These are phyloP conservation scores for Austroboletus eburneus DNA, from an alignment of 768 basidiomycete genomes.

Conservation along the genomic window DNA sequence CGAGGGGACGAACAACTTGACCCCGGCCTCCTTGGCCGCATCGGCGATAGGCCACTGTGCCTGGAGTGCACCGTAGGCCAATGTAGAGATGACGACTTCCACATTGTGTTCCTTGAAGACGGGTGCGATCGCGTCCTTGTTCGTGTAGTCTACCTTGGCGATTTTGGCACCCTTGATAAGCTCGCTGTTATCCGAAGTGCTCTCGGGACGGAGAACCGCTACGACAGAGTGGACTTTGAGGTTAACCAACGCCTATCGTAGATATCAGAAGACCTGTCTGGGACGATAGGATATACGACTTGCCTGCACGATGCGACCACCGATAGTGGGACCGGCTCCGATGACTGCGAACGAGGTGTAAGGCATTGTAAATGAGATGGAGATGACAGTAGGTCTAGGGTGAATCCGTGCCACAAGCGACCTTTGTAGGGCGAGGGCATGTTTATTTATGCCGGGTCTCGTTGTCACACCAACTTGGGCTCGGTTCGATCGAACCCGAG, in stretches of 20 bases:
- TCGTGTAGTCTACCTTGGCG: conserved; percentile 26
- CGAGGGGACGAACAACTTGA: conserved; percentile 38
- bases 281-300: background rate
- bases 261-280: background rate
- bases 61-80: conserved; percentile 26
- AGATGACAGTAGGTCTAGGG: background rate
- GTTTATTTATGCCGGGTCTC: conserved; percentile 3
- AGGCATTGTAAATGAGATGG: conserved; percentile 15
- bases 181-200: conserved; percentile 14
- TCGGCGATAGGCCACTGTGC: conserved; percentile 29
- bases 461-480: too few relatives aligned
- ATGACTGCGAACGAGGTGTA: conserved; percentile 35
- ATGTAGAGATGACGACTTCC: conserved; percentile 33
- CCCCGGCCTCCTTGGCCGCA: conserved; percentile 34
- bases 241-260: conserved; percentile 18
- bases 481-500: background rate
- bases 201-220: conserved; percentile 21
- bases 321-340: conserved; percentile 35
- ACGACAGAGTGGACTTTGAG: conserved; percentile 25
- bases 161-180: conserved; percentile 25
- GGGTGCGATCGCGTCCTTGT: conserved; percentile 23
- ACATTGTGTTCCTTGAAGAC: conserved; percentile 30
- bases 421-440: conserved; percentile 1
- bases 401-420: background rate
- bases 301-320: conserved; percentile 30